Evolutionary conservation across 306 rosid species (phyloP), one percentile per base, ranked within the genome.

Genomic region (Nissolia schottii): DNA sequence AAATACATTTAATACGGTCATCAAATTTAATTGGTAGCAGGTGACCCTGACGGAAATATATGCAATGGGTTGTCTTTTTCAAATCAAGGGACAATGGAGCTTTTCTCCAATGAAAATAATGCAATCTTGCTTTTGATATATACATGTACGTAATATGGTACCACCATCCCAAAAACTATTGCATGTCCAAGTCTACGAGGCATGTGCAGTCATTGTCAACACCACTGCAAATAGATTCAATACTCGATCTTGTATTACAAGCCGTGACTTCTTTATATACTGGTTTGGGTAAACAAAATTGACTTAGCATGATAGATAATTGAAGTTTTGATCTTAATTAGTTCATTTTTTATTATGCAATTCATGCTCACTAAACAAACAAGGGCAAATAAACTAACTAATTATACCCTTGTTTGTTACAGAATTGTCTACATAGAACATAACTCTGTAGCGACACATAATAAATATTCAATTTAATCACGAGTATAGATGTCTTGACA

Each of bases 11-110:
- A n/a, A n/a, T n/a, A 12, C 32, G 23, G 22, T 40, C 31, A 19
- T 34, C n/a, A n/a, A n/a, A n/a, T n/a, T n/a, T n/a, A n/a, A 27
- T 38, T 5, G 18, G 8, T 49, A 3, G 31, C 13, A 6, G 16
- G 20, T 50, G 61, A 49, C 32, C 20, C 0, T 7, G 24, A 25
- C 31, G 45, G 43, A 58, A 28, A 23, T 43, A 71, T 57, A 27
- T 57, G 53, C 38, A 54, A 37, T 54, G 16, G 50, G 77, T 37
- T 20, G 61, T 72, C 77, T 12, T 45, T 60, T 16, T 72, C 61
- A 73, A 45, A 60, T 29, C 23, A 31, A 58, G 69, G 69, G 60
- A 24, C 4, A 25, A 46, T n/a, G 46, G 11, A 71, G 49, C 67
- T 28, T 57, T 57, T 57, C 11, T 41, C n/a, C 32, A 9, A n/a